phyloP scores from a whole-genome alignment of 106 monocot genomes.

The Agapanthus africanus region DNA sequence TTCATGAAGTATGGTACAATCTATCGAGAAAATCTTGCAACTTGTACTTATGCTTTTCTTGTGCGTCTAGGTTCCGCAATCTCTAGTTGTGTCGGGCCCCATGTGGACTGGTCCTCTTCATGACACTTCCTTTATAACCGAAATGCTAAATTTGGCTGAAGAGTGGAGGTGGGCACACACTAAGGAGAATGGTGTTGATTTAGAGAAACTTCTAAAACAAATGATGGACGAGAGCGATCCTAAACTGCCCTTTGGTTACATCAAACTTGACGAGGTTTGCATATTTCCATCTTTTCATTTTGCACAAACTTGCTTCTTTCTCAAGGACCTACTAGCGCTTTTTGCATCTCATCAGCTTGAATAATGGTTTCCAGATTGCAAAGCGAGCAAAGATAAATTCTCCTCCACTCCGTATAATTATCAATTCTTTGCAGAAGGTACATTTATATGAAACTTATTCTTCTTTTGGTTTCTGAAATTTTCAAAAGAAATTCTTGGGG shows the following conservation, averaged over 20 bases:
- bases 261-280: constrained; percentile 83
- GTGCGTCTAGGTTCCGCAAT: constrained; percentile 32
- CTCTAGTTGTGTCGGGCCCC: constrained; percentile 73
- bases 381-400: constrained; percentile 70
- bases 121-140: constrained; percentile 39
- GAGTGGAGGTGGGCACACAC: constrained; percentile 78
- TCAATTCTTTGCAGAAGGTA: constrained; percentile 57
- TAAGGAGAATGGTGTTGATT: constrained; percentile 25
- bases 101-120: constrained; percentile 97
- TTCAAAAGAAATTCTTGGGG: too few relatives aligned
- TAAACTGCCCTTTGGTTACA: constrained; percentile 71
- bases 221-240: constrained; percentile 86
- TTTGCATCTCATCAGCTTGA: neutral
- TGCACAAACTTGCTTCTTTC: neutral
- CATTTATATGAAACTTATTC: too few relatives aligned
- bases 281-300: constrained; percentile 5
- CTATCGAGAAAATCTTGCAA: neutral
- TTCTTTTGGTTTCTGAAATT: neutral
- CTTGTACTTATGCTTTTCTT: neutral
- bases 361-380: constrained; percentile 50
- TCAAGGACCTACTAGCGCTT: neutral
- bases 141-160: constrained; percentile 77
- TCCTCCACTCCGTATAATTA: constrained; percentile 53
- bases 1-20: neutral
- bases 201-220: constrained; percentile 58